Percentiles rank a stretch among this genome's conserved stretches.
Evolutionary conservation across 768 basidiomycete genomes (phyloP).

Genomic region (Grammothele lineata): DNA sequence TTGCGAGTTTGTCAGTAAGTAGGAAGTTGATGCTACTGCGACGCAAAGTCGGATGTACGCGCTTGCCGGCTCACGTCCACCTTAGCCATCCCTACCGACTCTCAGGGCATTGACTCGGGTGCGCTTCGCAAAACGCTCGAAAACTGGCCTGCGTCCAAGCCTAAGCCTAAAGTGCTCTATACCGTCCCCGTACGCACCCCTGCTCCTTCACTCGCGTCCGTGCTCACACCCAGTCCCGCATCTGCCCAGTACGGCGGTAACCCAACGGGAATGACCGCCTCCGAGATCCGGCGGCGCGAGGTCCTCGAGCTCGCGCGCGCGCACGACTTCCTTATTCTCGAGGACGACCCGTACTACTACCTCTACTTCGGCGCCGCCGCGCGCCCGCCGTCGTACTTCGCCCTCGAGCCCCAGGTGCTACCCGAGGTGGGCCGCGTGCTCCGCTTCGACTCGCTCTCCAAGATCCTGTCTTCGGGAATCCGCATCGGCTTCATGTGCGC

Average conservation of each 20-base stretch:
- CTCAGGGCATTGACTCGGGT: slow-evolving; percentile 59
- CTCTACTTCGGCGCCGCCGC: slow-evolving; percentile 67
- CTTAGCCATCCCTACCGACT: slow-evolving; percentile 77
- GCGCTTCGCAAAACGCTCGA: slow-evolving; percentile 64
- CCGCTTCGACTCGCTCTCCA: slow-evolving; percentile 89
- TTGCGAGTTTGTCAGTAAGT: slow-evolving; percentile 56
- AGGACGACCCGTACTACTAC: slow-evolving; percentile 84
- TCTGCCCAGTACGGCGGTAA: slow-evolving; percentile 75
- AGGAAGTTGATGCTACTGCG: not conserved
- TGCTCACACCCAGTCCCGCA: too few species aligned
- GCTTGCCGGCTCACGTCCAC: too few species aligned
- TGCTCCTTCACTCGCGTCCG: too few species aligned
- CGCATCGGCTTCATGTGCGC: slow-evolving; percentile 81
- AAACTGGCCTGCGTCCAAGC: slow-evolving; percentile 72
- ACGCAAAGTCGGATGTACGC: too few species aligned
- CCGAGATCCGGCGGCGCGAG: slow-evolving; percentile 63
- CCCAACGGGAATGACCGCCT: slow-evolving; percentile 80
- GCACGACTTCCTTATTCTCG: slow-evolving; percentile 79
- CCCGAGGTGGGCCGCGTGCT: slow-evolving; percentile 70
- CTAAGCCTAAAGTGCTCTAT: slow-evolving; percentile 77
- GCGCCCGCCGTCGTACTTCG: slow-evolving; percentile 77
- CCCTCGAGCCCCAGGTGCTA: slow-evolving; percentile 58
- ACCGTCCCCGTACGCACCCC: slow-evolving; percentile 58
- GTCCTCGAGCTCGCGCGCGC: slow-evolving; percentile 72
- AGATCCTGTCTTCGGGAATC: slow-evolving; percentile 75